A percentile compares a stretch with the other conserved stretches of the same genome.
Conservation (phyloP, 2,329 filamentous ascomycete genomes). For the Ceratocystis harringtonii region DNA sequence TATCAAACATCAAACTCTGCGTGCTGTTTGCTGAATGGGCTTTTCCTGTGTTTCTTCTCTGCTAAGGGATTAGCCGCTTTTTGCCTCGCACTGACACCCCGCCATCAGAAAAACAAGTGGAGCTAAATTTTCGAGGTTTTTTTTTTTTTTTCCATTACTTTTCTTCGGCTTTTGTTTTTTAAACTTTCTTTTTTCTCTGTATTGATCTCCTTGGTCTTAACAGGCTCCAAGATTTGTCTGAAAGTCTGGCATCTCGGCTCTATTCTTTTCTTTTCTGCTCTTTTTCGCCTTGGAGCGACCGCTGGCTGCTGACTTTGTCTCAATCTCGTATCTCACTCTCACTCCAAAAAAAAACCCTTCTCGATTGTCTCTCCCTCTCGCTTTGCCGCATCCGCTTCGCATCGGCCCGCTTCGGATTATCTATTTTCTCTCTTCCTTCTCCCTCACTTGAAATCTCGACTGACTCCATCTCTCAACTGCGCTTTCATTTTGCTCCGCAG, state of each 20-base stretch:
- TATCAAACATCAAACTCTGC: no score
- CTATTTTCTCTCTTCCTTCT: neutral
- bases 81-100: constrained; percentile 9
- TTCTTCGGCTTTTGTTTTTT: neutral
- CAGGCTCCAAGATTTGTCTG: neutral
- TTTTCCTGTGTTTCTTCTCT: neutral
- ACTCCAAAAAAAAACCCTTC: no score
- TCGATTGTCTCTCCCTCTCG: neutral
- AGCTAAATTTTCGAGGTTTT: constrained; percentile 6
- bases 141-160: neutral
- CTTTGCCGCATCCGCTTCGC: constrained; percentile 1
- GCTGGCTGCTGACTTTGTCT: neutral
- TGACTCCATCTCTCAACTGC: neutral
- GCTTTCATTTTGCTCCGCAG: neutral
- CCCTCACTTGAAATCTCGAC: neutral
- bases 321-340: neutral
- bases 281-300: neutral
- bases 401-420: neutral
- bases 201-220: neutral
- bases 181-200: neutral
- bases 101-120: constrained; percentile 9
- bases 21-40: no score
- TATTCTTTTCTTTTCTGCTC: neutral
- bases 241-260: neutral
- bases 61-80: constrained; percentile 4